These are phyloP conservation scores for Phyllostachys edulis DNA, from an alignment of 176 grass and related monocot species.

Conservation along the genomic window DNA sequence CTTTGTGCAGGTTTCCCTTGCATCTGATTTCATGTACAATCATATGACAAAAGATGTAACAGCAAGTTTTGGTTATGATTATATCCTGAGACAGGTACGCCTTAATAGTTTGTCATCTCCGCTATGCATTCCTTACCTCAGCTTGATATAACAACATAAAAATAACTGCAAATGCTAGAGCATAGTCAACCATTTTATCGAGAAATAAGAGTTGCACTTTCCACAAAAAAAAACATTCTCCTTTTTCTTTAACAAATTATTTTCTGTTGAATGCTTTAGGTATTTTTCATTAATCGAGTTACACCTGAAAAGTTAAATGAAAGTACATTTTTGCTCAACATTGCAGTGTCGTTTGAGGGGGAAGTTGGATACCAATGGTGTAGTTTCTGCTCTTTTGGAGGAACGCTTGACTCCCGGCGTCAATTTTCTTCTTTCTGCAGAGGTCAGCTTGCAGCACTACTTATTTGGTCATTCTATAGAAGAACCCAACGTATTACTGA, in stretches of 20 bases:
- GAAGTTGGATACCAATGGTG: slow-evolving; percentile 63
- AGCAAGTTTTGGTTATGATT: slow-evolving; percentile 74
- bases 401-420: slow-evolving; percentile 38
- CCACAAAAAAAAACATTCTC: neutral
- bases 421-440: slow-evolving; percentile 67
- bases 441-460: slow-evolving; percentile 49
- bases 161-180: neutral
- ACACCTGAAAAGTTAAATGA: neutral
- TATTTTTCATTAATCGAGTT: neutral
- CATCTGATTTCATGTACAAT: slow-evolving; percentile 79
- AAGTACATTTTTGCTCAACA: slow-evolving; percentile 22
- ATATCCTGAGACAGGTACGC: slow-evolving; percentile 75
- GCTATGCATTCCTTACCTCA: neutral
- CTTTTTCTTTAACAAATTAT: neutral
- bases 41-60: slow-evolving; percentile 55
- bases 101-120: slow-evolving; percentile 21
- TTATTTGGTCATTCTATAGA: slow-evolving; percentile 6
- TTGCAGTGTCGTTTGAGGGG: slow-evolving; percentile 71
- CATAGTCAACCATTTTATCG: neutral
- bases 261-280: slow-evolving; percentile 12
- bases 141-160: neutral
- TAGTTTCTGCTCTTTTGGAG: slow-evolving; percentile 68
- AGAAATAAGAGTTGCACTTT: neutral
- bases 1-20: slow-evolving; percentile 71
- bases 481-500: neutral